These are phyloP conservation scores for Cucurbita pepo DNA, from an alignment of 306 rosid genomes.

Conservation along the genomic window DNA sequence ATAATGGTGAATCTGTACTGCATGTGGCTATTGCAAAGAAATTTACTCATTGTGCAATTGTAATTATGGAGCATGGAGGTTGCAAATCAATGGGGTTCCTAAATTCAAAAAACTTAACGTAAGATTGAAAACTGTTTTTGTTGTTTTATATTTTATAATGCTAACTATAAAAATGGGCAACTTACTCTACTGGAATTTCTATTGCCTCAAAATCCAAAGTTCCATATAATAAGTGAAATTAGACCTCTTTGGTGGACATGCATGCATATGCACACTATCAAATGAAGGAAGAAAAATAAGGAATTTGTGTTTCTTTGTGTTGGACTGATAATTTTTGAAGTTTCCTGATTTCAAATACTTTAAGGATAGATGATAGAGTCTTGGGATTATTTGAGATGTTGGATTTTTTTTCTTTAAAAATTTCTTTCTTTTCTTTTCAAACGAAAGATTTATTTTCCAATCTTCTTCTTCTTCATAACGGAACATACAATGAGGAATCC, in stretches of 20 bases:
- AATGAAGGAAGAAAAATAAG: background rate
- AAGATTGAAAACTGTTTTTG: constrained; percentile 17
- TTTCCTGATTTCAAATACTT: background rate
- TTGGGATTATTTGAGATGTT: background rate
- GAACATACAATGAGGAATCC: background rate
- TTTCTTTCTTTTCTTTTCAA: background rate
- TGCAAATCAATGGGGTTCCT: constrained; percentile 74
- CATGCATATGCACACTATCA: background rate
- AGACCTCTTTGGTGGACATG: background rate
- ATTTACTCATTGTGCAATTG: constrained; percentile 89
- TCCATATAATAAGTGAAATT: background rate
- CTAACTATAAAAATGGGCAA: background rate
- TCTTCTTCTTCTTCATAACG: background rate
- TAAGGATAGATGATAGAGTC: background rate
- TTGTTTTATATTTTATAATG: background rate
- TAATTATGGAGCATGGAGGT: constrained; percentile 92
- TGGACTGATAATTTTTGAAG: background rate
- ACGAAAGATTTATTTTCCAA: background rate
- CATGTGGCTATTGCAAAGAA: constrained; percentile 90
- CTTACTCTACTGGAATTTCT: background rate
- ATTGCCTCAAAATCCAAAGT: background rate
- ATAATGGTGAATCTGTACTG: constrained; percentile 93
- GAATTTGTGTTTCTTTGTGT: background rate
- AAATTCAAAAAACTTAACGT: constrained; percentile 79
- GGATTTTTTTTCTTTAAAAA: background rate